Evolutionary conservation across 2,329 filamentous ascomycete species (phyloP).

Genomic region (Curvularia eragrostidis): DNA sequence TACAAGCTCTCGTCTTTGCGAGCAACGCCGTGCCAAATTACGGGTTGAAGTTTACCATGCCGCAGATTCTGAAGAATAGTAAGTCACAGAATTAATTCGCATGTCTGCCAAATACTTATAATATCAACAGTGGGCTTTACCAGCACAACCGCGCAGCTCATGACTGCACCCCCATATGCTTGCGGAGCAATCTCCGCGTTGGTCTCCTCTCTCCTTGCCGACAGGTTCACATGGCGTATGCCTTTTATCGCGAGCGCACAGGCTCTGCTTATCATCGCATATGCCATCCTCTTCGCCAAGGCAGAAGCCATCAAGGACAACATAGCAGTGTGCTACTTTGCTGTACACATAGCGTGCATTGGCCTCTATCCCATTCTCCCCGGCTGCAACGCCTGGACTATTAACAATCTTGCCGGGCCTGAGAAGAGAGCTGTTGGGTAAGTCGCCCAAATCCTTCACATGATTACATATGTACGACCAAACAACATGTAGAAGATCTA

Average conservation of each 20-base stretch:
- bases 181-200: conserved; percentile 31
- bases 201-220: conserved; percentile 24
- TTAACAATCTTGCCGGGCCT: conserved; percentile 61
- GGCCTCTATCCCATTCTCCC: conserved; percentile 50
- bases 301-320: conserved; percentile 48
- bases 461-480: conserved; percentile 13
- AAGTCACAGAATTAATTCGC: neutral
- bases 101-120: neutral
- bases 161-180: conserved; percentile 34
- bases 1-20: conserved; percentile 51
- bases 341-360: conserved; percentile 44
- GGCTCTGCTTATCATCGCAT: conserved; percentile 47
- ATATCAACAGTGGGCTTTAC: conserved; percentile 31
- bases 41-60: conserved; percentile 39
- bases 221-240: conserved; percentile 31
- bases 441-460: conserved; percentile 41
- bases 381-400: conserved; percentile 58
- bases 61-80: conserved; percentile 21
- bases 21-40: conserved; percentile 44
- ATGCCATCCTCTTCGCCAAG: conserved; percentile 56
- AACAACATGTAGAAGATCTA: conserved; percentile 10
- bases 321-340: conserved; percentile 54
- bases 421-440: conserved; percentile 60
- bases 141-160: conserved; percentile 33
- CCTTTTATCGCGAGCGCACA: conserved; percentile 29